Evolutionary conservation across 2,329 filamentous ascomycete genomes (phyloP), one percentile per base, ranked within the genome.

Genomic region (Botryotinia convoluta): DNA sequence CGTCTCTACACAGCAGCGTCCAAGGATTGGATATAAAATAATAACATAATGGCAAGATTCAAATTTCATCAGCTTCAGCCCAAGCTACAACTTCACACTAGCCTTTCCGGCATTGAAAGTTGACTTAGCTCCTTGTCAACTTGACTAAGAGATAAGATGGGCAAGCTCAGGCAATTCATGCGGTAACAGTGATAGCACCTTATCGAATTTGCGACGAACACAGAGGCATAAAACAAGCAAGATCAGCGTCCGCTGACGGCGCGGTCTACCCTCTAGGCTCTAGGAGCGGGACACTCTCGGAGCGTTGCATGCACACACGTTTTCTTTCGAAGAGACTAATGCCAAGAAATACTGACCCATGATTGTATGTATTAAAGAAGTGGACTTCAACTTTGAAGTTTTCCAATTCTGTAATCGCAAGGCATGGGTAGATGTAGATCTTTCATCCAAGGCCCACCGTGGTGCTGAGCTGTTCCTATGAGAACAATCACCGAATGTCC

Each of bases 351-450:
- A 54, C 3, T 1, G 35, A 54, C 45, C 35, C 35, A 54, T 20
- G 45, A 39, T 54, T 54, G 16, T 14, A 39, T 14, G 37, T 29
- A 51, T 35, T 22, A 12, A 29, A 29, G n/a, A 54, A 54, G 64
- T 54, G 64, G 45, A 39, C 32, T 39, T 51, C 26, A 67, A 39
- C 64, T 37, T 39, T 39, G 45, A 54, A 10, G 32, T n/a, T 39
- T 67, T 16, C 45, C 48, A 54, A 29, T 57, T 16, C 2, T 22
- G n/a, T 18, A n/a, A 54, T 54, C 45, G 22, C 29, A n/a, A 67
- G 35, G 64, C 64, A 67, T 67, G 64, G 64, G 35, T 67, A 10
- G 9, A 22, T 29, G 35, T 67, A 39, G 64, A 67, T 67, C 64
- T 39, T 35, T n/a, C 8, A 67, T 54, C 8, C 45, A 39, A 37